Evolutionary conservation across 2,329 filamentous ascomycete genomes (phyloP), one percentile per base, ranked within the genome.

Genomic region (Hysterium pulicare): DNA sequence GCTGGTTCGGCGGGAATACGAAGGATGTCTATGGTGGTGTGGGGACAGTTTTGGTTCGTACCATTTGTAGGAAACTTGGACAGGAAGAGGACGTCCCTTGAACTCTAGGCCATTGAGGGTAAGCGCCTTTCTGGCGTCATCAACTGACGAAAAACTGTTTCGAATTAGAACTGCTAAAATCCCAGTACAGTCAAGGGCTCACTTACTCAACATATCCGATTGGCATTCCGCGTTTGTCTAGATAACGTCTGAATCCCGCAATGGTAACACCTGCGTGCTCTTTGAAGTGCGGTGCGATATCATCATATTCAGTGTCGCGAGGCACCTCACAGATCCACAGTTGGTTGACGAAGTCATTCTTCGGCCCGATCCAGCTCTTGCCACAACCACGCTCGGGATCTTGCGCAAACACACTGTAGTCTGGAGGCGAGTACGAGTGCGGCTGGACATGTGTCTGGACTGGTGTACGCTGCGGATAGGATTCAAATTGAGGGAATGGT

Each of bases 291-390:
- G 35, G 15, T 3, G 38, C 13, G 11, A 65, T 5, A 32, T 58
- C 54, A 3, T 36, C 21, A 10, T 8, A 8, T 8, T 41, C 40
- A 8, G 38, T 33, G 16, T 50, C 33, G 32, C 54, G 41, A 6
- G 56, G 57, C 7, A 66, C 22, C 15, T 56, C 51, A 17, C 45
- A 46, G 10, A 66, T 47, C 38, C 51, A 59, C 5, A 67, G 52
- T 22, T 57, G 50, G 4, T 36, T 55, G 13, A 66, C 61, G 8
- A 37, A 49, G 11, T 49, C 30, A 33, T 62, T 63, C 5, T 52
- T 44, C 5, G 57, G 57, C 2, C 59, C 62, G 30, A 67, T 66
- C 53, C 55, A 64, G 5, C 46, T 40, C 15, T 55, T 37, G 33
- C 47, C 34, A 21, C 62, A 66, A 5, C 61, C 61, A 38, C 33